These are phyloP conservation scores for Trifolium repens DNA, from an alignment of 306 rosid genomes.

Conservation along the genomic window DNA sequence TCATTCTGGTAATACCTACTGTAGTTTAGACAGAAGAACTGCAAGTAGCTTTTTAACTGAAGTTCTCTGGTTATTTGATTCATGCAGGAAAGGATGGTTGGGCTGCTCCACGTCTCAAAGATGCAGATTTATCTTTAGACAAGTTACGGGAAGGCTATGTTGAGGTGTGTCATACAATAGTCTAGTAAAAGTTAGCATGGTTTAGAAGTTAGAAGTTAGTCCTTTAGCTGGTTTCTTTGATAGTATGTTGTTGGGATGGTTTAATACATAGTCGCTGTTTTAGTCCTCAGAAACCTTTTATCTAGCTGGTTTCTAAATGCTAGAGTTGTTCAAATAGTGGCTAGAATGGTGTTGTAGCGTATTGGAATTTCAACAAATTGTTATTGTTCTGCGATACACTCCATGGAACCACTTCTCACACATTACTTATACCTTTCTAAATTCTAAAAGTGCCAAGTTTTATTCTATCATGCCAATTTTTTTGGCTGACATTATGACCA, in stretches of 20 bases:
- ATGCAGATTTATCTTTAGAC: constrained; percentile 77
- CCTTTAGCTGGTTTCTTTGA: constrained; percentile 11
- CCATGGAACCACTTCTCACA: too few relatives aligned
- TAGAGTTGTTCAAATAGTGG: too few relatives aligned
- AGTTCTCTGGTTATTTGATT: constrained; percentile 32
- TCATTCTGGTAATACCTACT: constrained; percentile 14
- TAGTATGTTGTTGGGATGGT: constrained; percentile 15
- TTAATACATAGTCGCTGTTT: neutral
- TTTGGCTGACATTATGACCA: too few relatives aligned
- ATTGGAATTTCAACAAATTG: too few relatives aligned
- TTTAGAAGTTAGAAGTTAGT: constrained; percentile 14
- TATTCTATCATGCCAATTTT: too few relatives aligned
- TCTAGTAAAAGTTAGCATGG: constrained; percentile 10
- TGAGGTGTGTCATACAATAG: constrained; percentile 63
- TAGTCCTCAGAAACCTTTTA: neutral
- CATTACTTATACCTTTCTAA: too few relatives aligned
- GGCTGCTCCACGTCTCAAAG: constrained; percentile 95
- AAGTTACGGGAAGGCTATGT: constrained; percentile 80
- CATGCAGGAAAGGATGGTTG: constrained; percentile 76
- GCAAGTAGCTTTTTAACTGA: constrained; percentile 19
- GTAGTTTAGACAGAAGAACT: constrained; percentile 25
- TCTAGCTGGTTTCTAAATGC: constrained; percentile 8
- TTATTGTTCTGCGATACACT: too few relatives aligned
- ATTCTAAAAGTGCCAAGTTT: too few relatives aligned
- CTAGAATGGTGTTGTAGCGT: too few relatives aligned